Evolutionary conservation across 352 stramenopile genomes (phyloP), one percentile per base, ranked within the genome.

Genomic region (Phytophthora cactorum): DNA sequence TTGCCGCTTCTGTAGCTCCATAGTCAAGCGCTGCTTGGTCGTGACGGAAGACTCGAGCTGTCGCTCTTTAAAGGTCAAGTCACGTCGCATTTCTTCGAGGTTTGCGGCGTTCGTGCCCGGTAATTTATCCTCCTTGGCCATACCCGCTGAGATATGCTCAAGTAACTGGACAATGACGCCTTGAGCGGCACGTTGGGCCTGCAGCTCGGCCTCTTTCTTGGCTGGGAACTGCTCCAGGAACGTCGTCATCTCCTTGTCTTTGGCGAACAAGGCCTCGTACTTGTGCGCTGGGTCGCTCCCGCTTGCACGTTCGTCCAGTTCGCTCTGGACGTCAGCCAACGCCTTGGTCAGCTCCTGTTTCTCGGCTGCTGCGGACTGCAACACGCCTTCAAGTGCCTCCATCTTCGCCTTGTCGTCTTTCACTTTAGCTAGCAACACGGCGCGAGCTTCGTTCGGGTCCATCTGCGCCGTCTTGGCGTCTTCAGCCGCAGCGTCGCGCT

Each of bases 1-100:
- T 59, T 96, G 88, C 4, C 92, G 88, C 66, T 97, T 97, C 57
- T 89, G 80, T 3, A 96, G 75, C 64, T 98, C 90, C 72, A 90
- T 85, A 34, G 85, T 74, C 14, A 98, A 77, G 1, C 91, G 83
- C 61, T 93, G 82, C 76, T 96, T 97, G 5, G 92, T 98, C 28
- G 88, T 87, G 45, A 95, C 75, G 15, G 85, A 92, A 6, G 82
- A 96, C 72, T 97, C 92, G n/a, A 98, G 84, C 64, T 98, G 92
- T 14, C 86, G 84, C 71, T 98, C 89, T 70, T 98, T 98, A 74
- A 98, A 97, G 28, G 68, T 92, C 50, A 97, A 70, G 55, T 97
- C 90, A 29, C 81, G 80, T 32, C 90, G 78, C 88, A 98, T 96
- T 68, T 98, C 93, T 32, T 94, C 83, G 4, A 92, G 73, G 29